These are phyloP conservation scores for Trichoderma lentiforme DNA, from an alignment of 2,329 filamentous ascomycete species.

Conservation along the genomic window DNA sequence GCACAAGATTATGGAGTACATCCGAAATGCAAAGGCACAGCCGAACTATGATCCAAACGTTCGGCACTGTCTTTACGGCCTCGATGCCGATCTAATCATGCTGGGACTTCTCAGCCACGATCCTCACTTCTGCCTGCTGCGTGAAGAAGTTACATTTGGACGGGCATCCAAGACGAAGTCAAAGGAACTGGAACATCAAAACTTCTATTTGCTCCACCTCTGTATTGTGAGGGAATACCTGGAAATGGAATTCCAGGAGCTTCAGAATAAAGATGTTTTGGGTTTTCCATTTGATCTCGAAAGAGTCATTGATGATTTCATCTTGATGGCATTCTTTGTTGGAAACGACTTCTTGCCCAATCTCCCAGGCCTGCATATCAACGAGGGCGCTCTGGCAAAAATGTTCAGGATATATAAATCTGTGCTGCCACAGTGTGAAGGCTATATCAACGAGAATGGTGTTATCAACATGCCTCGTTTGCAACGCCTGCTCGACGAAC, in stretches of 20 bases:
- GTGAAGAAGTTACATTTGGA: conserved; percentile 97
- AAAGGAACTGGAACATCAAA: conserved; percentile 96
- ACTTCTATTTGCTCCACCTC: conserved; percentile 95
- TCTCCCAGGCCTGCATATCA: conserved; percentile 93
- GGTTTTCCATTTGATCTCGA: conserved; percentile 88
- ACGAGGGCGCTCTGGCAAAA: conserved; percentile 90
- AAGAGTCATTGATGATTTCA: conserved; percentile 97
- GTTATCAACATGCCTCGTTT: conserved; percentile 84
- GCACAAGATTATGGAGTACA: conserved; percentile 99
- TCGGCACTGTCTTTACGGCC: conserved; percentile 92
- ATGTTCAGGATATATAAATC: conserved; percentile 98
- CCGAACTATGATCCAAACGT: conserved; percentile 89
- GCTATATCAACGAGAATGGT: conserved; percentile 95
- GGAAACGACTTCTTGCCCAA: conserved; percentile 99
- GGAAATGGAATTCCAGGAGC: conserved; percentile 92
- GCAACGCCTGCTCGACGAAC: conserved; percentile 71
- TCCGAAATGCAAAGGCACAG: conserved; percentile 94
- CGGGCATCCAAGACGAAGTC: conserved; percentile 82
- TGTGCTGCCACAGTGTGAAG: conserved; percentile 79
- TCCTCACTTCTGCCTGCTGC: conserved; percentile 93
- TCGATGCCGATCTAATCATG: conserved; percentile 99
- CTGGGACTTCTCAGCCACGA: conserved; percentile 94
- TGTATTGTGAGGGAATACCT: conserved; percentile 97
- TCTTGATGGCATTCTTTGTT: conserved; percentile 98
- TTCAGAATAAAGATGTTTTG: conserved; percentile 70